Base-by-base conservation (phyloP, 2,329 filamentous ascomycete species). In the Penicillium sp. region DNA sequence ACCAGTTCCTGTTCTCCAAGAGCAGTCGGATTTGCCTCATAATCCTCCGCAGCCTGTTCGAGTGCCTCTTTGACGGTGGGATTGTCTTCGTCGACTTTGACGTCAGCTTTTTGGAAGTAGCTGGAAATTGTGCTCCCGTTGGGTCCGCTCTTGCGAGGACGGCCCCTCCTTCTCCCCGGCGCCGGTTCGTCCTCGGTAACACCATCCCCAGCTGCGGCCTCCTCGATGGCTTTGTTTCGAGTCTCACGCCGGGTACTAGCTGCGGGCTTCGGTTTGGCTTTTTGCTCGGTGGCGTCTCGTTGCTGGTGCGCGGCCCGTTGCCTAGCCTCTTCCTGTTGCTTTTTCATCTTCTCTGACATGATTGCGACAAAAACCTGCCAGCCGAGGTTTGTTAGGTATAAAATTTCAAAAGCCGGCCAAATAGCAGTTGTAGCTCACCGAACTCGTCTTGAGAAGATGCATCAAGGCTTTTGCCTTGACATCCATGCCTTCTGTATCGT, bases 1-100 rank as follows among this genome's bases (percentile, higher is more conserved):
- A 88, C 83, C 15, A 97, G 76, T 55, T 92, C 84, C 66, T 88
- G 86, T 54, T 86, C 82, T 28, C 87, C 86, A 57, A 89, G 79
- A 22, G 84, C 84, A n/a, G 82, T 80, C 3, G 85, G 81, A 55
- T 87, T 83, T 6, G 85, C 79, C 54, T 84, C 83, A 50, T 83
- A 81, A 48, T 86, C 83, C 42, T 83, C 81, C 0, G 82, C 84
- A 6, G 84, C 85, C 62, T 87, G 81, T 58, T 84, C 82, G 39
- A 87, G 71, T 0, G 83, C 85, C 61, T 88, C 83, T 22, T 83
- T 78, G 1, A 88, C 81, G 0, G 80, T 82, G 3, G 81, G 77
- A 31, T 83, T 79, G 1, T 82, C 81, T 17, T 82, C 79, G 39
- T 83, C 80, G 14, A 82, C 79, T 58, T 84, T 72, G 31, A 87